These are phyloP conservation scores for Flaveria brownii DNA, from an alignment of 129 eudicot genomes.

Conservation along the genomic window DNA sequence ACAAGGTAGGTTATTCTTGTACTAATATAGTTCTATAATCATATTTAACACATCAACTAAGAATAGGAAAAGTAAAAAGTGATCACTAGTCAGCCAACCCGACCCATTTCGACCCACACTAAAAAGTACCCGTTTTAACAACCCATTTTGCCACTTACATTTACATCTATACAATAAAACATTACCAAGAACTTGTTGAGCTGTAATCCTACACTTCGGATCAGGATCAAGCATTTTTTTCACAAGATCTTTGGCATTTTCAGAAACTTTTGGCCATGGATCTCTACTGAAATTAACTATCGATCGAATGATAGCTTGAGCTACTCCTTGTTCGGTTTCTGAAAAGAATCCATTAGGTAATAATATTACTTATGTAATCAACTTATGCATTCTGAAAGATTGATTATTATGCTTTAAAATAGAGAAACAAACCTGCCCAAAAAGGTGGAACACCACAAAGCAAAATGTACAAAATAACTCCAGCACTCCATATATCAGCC, in stretches of 20 bases:
- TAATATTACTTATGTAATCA: background rate
- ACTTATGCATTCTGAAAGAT: background rate
- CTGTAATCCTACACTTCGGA: constrained; percentile 75
- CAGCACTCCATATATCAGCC: constrained; percentile 91
- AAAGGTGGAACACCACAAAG: constrained; percentile 93
- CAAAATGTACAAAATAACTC: constrained; percentile 78
- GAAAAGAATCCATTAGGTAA: constrained; percentile 3
- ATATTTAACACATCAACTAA: background rate
- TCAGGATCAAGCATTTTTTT: constrained; percentile 95
- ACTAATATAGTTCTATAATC: background rate
- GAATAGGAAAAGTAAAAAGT: background rate
- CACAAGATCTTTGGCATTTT: constrained; percentile 91
- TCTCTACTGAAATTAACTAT: constrained; percentile 68
- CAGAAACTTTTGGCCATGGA: constrained; percentile 96
- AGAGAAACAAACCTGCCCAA: constrained; percentile 73
- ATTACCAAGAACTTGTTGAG: constrained; percentile 86
- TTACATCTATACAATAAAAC: background rate
- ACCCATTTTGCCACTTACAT: background rate
- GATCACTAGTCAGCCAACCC: background rate
- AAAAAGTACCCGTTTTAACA: background rate
- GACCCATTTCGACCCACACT: background rate
- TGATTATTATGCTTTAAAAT: background rate
- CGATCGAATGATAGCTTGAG: constrained; percentile 79
- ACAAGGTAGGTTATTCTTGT: background rate
- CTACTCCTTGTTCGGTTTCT: constrained; percentile 95